Evolutionary conservation across 495 filamentous ascomycete genomes (phyloP), one percentile per base, ranked within the genome.

Genomic region (Paragyromitra xinjiangensis): DNA sequence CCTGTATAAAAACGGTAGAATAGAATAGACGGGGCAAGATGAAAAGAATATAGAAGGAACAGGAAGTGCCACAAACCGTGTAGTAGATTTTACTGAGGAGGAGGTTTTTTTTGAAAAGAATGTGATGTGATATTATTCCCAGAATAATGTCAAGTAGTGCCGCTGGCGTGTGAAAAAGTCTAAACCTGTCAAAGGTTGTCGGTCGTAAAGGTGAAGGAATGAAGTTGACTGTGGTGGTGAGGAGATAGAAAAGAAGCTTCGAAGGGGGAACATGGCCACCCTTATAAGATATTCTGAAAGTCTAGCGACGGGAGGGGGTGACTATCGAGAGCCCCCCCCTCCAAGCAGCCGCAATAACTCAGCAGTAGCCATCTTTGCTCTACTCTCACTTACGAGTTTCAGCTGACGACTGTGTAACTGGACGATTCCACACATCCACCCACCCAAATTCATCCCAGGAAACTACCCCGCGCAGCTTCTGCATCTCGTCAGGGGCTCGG

Each of bases 121-220:
- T 64, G 78, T 40, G 58, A 67, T 29, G 40, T 48, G 72, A 78
- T 48, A 62, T 81, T 81, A 81, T 81, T 81, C 80, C 22, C 80
- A 69, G 80, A 81, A 81, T 81, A 81, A 78, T 63, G 22, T 69
- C 74, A 64, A 69, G 37, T 14, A 59, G 29, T 80, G 81, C 81
- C 81, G 81, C 81, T 80, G 81, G 81, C 81, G 81, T 80, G 81
- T 82, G 62, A 6, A 45, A 77, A 71, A 75, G 56, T 73, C 51
- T 64, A 44, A 69, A 78, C 80, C 80, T 81, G 56, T 82, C 80
- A 65, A 82, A 82, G 76, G 80, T 65, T 66, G 56, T n/a, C 37
- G 24, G 53, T 65, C 39, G 67, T 37, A 77, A 71, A 72, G 64
- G 73, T 42, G 48, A 76, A 44, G 64, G 50, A 71, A 64, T 50